Evolutionary conservation across 192 early-diverging fungal genomes (phyloP).

Genomic region (Lunasporangiospora selenospora): DNA sequence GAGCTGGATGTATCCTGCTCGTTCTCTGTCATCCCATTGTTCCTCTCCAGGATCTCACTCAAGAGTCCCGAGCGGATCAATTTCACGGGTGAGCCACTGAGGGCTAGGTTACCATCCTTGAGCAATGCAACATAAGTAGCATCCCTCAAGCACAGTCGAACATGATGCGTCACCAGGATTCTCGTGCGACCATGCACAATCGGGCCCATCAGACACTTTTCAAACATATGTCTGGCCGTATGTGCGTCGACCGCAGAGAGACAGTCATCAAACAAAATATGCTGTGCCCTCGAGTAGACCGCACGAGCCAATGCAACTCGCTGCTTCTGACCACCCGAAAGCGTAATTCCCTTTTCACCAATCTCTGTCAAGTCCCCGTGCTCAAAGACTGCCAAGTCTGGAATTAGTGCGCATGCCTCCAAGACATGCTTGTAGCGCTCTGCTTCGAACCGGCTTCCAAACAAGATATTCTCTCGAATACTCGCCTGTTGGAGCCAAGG

Average conservation of each 20-base stretch:
- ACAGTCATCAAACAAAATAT: constrained; percentile 85
- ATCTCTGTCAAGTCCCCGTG: constrained; percentile 67
- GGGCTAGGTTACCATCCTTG: constrained; percentile 49
- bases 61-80: constrained; percentile 40
- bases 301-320: constrained; percentile 87
- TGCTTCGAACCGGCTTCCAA: constrained; percentile 60
- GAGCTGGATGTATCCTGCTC: constrained; percentile 31
- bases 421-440: constrained; percentile 62
- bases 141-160: constrained; percentile 62
- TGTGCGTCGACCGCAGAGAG: constrained; percentile 89
- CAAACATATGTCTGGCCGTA: constrained; percentile 78
- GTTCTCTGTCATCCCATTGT: constrained; percentile 48
- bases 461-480: constrained; percentile 76
- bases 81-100: constrained; percentile 47
- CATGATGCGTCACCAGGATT: constrained; percentile 89
- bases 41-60: constrained; percentile 47
- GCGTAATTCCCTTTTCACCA: constrained; percentile 86
- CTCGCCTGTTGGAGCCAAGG: constrained; percentile 73
- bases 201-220: constrained; percentile 74
- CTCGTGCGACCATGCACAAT: constrained; percentile 80
- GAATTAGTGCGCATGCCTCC: constrained; percentile 62
- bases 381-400: constrained; percentile 63
- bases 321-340: constrained; percentile 93
- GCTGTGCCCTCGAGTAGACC: constrained; percentile 74
- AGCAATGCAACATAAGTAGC: constrained; percentile 63